Evolutionary conservation across 208 protist genomes (phyloP).

Genomic region (Leishmania arabica): DNA sequence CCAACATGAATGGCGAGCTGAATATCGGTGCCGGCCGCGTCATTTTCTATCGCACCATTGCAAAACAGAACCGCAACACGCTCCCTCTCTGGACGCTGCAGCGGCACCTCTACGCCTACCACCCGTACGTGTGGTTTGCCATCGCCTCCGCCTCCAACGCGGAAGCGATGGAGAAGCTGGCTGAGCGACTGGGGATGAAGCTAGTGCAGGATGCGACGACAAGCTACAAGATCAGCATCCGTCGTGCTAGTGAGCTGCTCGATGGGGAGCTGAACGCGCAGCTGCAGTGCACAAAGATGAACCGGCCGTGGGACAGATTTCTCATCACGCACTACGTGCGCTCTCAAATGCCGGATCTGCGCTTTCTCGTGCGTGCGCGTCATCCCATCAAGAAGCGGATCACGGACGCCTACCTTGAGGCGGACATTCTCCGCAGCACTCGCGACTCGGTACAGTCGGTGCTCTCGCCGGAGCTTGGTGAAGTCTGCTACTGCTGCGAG

Average conservation of each 20-base stretch:
- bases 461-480: slow-evolving; percentile 84
- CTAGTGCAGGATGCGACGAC: slow-evolving; percentile 77
- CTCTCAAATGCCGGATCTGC: slow-evolving; percentile 82
- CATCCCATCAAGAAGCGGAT: slow-evolving; percentile 90
- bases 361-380: slow-evolving; percentile 80
- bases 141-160: slow-evolving; percentile 77
- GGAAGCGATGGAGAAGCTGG: slow-evolving; percentile 54
- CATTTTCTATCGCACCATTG: slow-evolving; percentile 80
- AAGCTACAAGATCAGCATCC: slow-evolving; percentile 69
- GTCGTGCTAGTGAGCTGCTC: slow-evolving; percentile 62
- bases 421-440: slow-evolving; percentile 82
- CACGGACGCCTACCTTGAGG: slow-evolving; percentile 72
- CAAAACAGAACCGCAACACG: slow-evolving; percentile 86
- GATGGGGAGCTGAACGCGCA: slow-evolving; percentile 86
- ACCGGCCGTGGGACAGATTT: slow-evolving; percentile 87
- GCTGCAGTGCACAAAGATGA: slow-evolving; percentile 72
- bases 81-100: slow-evolving; percentile 86
- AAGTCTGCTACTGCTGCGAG: slow-evolving; percentile 89
- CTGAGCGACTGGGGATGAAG: slow-evolving; percentile 57
- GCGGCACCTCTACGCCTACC: slow-evolving; percentile 73
- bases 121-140: slow-evolving; percentile 90
- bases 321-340: slow-evolving; percentile 88
- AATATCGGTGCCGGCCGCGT: slow-evolving; percentile 86
- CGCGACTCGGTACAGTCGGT: slow-evolving; percentile 89
- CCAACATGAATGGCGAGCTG: slow-evolving; percentile 87